Conservation (phyloP, 192 early-diverging fungal species). For the Rhizophagus clarus region DNA sequence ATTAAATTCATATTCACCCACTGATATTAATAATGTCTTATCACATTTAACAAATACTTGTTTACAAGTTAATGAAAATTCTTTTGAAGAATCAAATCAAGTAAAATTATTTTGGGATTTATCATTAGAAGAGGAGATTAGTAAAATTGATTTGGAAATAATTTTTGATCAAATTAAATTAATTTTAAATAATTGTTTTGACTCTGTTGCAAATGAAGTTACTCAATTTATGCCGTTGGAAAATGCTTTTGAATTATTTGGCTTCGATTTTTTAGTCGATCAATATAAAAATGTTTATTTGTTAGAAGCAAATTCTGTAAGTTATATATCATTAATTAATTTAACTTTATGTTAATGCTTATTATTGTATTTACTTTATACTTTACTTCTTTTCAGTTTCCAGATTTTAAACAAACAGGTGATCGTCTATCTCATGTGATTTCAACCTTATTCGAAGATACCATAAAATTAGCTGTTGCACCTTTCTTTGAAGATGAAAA, state of each 20-base stretch:
- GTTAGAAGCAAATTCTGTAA: slow-evolving; percentile 65
- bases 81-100: slow-evolving; percentile 45
- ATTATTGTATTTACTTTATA: neutral
- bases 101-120: slow-evolving; percentile 62
- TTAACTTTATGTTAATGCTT: too few species aligned
- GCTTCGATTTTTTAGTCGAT: slow-evolving; percentile 68
- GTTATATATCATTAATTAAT: slow-evolving; percentile 15
- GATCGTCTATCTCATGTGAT: slow-evolving; percentile 51
- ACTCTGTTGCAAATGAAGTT: slow-evolving; percentile 59
- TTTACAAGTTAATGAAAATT: slow-evolving; percentile 49
- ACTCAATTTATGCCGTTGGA: slow-evolving; percentile 65
- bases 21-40: slow-evolving; percentile 48
- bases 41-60: slow-evolving; percentile 71
- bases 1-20: slow-evolving; percentile 46
- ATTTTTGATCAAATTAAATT: slow-evolving; percentile 61
- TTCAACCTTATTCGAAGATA: slow-evolving; percentile 60
- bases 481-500: slow-evolving; percentile 36
- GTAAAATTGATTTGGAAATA: slow-evolving; percentile 40
- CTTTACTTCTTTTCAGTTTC: slow-evolving; percentile 42
- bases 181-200: slow-evolving; percentile 58
- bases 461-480: slow-evolving; percentile 40
- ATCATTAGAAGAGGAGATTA: slow-evolving; percentile 11
- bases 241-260: slow-evolving; percentile 69
- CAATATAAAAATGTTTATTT: slow-evolving; percentile 51
- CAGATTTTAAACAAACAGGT: slow-evolving; percentile 73